Conservation (phyloP, 768 basidiomycete species). For the Phlegmacium glaucopus region DNA sequence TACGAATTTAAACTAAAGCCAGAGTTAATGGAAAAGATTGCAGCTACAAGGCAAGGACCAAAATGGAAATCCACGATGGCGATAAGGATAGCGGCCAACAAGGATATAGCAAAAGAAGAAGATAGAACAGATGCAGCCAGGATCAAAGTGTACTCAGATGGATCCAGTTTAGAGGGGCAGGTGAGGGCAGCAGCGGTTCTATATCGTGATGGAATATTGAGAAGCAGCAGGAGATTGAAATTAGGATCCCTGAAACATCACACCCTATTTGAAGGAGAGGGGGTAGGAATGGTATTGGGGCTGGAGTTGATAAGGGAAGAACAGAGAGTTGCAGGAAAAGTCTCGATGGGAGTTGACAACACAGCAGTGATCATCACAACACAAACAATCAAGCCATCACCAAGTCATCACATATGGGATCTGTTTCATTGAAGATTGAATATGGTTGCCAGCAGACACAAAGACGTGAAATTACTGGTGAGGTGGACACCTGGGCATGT, state of each 20-base stretch:
- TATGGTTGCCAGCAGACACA: no score
- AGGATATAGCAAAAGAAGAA: not conserved
- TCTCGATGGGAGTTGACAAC: not conserved
- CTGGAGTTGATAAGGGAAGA: not conserved
- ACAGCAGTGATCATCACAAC: not conserved
- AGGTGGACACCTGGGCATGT: no score
- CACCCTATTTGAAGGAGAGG: conserved; percentile 11
- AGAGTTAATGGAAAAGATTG: no score
- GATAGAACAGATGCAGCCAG: not conserved
- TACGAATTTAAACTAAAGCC: no score
- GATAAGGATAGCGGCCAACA: not conserved
- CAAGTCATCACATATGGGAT: no score
- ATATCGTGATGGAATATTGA: conserved; percentile 1
- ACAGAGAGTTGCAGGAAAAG: no score
- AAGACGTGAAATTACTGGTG: no score
- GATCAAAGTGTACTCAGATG: not conserved
- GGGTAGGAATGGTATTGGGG: conserved; percentile 1
- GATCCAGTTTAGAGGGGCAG: not conserved
- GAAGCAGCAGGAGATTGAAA: not conserved
- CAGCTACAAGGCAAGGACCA: not conserved
- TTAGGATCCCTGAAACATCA: conserved; percentile 4
- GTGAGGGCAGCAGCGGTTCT: conserved; percentile 11
- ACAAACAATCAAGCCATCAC: not conserved
- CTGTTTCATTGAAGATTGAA: no score
- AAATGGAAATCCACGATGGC: not conserved